A percentile compares a stretch with the other conserved stretches of the same genome.
Evolutionary conservation across 1,284 basidiomycete genomes (phyloP).

Genomic region (Bondarzewia mesenterica): DNA sequence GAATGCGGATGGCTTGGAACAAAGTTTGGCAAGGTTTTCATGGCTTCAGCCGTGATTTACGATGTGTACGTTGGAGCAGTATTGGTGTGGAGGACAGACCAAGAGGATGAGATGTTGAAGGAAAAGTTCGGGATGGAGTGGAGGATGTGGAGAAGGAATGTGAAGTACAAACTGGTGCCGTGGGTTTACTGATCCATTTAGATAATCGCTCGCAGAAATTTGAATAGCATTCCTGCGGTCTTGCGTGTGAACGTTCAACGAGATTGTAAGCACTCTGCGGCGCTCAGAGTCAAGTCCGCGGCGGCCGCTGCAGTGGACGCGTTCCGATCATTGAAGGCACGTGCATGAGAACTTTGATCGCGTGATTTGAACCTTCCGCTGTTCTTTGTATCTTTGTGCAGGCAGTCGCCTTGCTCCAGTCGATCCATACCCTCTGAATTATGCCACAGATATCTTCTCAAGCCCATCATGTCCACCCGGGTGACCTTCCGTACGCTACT

Average conservation of each 20-base stretch:
- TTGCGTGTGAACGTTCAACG: no score
- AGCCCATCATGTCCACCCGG: conserved; percentile 23
- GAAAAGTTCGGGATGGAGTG: conserved; percentile 11
- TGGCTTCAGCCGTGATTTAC: neutral
- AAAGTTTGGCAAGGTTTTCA: neutral
- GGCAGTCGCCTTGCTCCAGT: neutral
- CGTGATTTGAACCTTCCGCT: no score
- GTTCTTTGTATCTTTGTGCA: no score
- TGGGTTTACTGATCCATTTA: conserved; percentile 9
- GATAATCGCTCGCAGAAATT: no score
- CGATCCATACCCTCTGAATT: neutral
- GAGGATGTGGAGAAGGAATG: conserved; percentile 9
- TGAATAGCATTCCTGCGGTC: no score
- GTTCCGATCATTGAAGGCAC: no score
- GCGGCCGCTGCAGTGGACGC: no score
- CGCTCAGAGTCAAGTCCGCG: no score
- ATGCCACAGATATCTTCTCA: neutral
- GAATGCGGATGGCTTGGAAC: neutral
- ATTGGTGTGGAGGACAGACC: neutral
- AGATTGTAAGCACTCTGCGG: no score
- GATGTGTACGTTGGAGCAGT: neutral
- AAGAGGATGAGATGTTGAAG: conserved; percentile 8
- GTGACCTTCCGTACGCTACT: conserved; percentile 42
- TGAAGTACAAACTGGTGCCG: conserved; percentile 11
- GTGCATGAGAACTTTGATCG: no score